Conservation (phyloP, 345 rosid genomes). For the Lepidium sativum region DNA sequence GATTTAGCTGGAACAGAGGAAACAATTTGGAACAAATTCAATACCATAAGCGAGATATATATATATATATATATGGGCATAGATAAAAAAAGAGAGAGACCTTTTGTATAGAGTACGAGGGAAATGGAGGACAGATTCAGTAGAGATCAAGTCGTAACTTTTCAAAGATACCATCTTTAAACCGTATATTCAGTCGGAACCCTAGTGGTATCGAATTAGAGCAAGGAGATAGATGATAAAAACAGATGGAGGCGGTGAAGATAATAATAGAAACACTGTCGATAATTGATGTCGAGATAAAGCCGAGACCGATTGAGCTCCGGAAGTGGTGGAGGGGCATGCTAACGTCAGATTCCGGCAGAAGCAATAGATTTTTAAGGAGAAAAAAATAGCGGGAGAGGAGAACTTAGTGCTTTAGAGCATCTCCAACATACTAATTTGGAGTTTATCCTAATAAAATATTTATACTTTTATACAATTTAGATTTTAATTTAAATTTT, state of each 20-base stretch:
- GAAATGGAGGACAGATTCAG: constrained; percentile 29
- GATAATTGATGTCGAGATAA: constrained; percentile 9
- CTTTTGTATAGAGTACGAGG: constrained; percentile 37
- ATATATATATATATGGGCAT: neutral
- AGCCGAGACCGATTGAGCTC: neutral
- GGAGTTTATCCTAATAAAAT: too few species aligned
- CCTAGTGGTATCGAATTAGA: neutral
- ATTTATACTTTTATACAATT: too few species aligned
- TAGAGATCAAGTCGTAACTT: constrained; percentile 32
- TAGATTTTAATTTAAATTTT: too few species aligned
- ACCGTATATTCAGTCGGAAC: neutral
- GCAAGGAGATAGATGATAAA: neutral
- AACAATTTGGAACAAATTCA: neutral
- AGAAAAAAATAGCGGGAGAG: neutral
- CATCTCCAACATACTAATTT: too few species aligned
- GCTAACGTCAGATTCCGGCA: constrained; percentile 19
- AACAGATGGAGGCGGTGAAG: constrained; percentile 16
- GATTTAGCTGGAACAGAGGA: neutral
- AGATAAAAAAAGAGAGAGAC: constrained; percentile 9
- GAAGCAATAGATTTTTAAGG: neutral
- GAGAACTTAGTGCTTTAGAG: neutral
- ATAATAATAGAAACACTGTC: constrained; percentile 6
- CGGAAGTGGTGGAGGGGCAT: neutral
- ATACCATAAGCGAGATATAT: neutral
- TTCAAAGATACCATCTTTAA: constrained; percentile 37